phyloP scores from a whole-genome alignment of 2,329 filamentous ascomycete genomes.

The Escovopsis sp. region DNA sequence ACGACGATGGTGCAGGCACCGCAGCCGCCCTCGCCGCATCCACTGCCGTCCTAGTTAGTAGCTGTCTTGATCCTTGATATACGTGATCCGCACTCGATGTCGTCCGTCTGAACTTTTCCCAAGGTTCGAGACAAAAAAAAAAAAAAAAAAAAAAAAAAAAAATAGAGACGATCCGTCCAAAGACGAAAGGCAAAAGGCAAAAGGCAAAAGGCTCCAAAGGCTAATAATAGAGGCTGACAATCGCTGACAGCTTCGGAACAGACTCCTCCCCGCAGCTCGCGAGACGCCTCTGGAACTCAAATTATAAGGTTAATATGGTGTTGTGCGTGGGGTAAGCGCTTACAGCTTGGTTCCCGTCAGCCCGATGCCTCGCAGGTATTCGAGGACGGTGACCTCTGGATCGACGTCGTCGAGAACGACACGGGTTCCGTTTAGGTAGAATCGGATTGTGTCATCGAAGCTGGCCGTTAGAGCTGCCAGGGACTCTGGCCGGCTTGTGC shows the following conservation, averaged over 20 bases:
- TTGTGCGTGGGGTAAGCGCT: too few relatives aligned
- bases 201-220: too few relatives aligned
- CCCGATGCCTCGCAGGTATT: conserved; percentile 85
- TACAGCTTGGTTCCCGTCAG: conserved; percentile 86
- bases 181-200: too few relatives aligned
- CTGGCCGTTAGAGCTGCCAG: conserved; percentile 45
- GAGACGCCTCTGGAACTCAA: too few relatives aligned
- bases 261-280: too few relatives aligned
- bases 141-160: too few relatives aligned
- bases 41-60: conserved; percentile 28
- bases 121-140: too few relatives aligned
- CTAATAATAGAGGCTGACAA: background rate
- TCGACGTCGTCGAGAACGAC: conserved; percentile 77
- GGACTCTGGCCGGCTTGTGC: conserved; percentile 19
- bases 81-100: background rate
- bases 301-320: background rate
- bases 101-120: too few relatives aligned
- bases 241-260: background rate
- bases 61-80: background rate
- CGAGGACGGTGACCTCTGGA: conserved; percentile 80
- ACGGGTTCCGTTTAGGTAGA: conserved; percentile 89
- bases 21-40: conserved; percentile 91
- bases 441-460: conserved; percentile 78
- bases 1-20: conserved; percentile 93
- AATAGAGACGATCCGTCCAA: too few relatives aligned